Conservation (phyloP, 2,329 filamentous ascomycete genomes). For the Ceratocystis ficicola region DNA sequence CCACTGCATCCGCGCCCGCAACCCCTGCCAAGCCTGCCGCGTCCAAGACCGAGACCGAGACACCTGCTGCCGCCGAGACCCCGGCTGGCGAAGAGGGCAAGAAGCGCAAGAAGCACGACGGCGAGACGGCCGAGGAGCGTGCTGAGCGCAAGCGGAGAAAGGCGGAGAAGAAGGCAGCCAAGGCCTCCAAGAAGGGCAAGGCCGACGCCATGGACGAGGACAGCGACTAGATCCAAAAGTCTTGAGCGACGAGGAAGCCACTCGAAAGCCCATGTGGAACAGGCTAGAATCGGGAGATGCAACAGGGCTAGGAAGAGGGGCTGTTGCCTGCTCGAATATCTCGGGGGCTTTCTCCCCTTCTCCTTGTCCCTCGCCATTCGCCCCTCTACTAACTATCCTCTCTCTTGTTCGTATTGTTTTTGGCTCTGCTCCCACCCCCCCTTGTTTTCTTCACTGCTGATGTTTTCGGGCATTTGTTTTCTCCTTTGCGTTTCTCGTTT, state of each 20-base stretch:
- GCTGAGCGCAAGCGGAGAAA: conserved; percentile 48
- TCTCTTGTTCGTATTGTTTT: too few relatives aligned
- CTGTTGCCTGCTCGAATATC: too few relatives aligned
- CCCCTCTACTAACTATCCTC: too few relatives aligned
- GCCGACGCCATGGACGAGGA: conserved; percentile 40
- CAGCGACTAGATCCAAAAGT: conserved; percentile 34
- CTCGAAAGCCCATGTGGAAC: neutral
- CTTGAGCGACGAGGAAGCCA: neutral
- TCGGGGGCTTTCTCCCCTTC: too few relatives aligned
- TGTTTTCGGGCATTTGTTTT: conserved; percentile 3
- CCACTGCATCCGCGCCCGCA: conserved; percentile 24
- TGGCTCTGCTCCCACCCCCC: neutral
- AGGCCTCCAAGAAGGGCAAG: conserved; percentile 43
- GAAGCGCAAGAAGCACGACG: conserved; percentile 71
- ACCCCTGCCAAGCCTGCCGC: conserved; percentile 26
- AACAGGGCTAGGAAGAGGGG: too few relatives aligned
- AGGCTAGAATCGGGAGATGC: neutral
- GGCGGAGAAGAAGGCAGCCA: conserved; percentile 48
- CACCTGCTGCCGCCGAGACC: conserved; percentile 32
- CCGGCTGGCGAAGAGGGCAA: conserved; percentile 46
- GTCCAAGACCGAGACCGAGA: conserved; percentile 31
- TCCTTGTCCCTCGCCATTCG: too few relatives aligned
- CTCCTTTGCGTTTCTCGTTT: conserved; percentile 4
- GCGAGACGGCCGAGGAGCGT: conserved; percentile 59
- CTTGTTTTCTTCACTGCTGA: neutral